These are phyloP conservation scores for Echinochloa phyllopogon DNA, from an alignment of 176 grass and related monocot genomes.

Conservation along the genomic window DNA sequence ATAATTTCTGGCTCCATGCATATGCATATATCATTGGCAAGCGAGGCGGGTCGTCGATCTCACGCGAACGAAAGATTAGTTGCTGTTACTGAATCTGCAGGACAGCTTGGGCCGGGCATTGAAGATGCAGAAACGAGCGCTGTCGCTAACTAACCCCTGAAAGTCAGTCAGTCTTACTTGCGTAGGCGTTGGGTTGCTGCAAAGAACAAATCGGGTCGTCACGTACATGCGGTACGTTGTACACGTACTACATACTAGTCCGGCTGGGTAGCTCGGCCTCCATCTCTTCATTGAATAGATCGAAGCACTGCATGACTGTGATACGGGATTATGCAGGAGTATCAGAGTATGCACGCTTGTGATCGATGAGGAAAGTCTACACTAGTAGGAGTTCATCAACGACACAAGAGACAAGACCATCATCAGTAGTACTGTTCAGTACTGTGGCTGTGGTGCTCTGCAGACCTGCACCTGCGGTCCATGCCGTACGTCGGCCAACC, in stretches of 20 bases:
- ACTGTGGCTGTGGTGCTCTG: background rate
- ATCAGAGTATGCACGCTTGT: background rate
- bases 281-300: conserved; percentile 15
- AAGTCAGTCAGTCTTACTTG: background rate
- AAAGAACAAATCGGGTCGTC: conserved; percentile 13
- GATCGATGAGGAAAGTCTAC: background rate
- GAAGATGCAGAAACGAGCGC: background rate
- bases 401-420: background rate
- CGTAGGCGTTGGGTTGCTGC: background rate
- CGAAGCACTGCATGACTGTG: background rate
- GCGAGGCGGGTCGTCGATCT: background rate
- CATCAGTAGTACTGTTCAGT: too few relatives aligned
- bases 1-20: background rate
- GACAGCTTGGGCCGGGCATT: background rate
- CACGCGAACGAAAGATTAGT: background rate
- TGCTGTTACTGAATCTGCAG: conserved; percentile 35
- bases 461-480: background rate
- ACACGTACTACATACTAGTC: background rate
- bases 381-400: background rate
- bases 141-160: background rate
- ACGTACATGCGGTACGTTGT: background rate
- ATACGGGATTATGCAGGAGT: background rate
- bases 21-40: background rate
- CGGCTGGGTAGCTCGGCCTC: background rate
- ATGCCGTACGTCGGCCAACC: conserved; percentile 16